Evolutionary conservation across 1,284 basidiomycete species (phyloP), one percentile per base, ranked within the genome.

Genomic region (Grifola frondosa): DNA sequence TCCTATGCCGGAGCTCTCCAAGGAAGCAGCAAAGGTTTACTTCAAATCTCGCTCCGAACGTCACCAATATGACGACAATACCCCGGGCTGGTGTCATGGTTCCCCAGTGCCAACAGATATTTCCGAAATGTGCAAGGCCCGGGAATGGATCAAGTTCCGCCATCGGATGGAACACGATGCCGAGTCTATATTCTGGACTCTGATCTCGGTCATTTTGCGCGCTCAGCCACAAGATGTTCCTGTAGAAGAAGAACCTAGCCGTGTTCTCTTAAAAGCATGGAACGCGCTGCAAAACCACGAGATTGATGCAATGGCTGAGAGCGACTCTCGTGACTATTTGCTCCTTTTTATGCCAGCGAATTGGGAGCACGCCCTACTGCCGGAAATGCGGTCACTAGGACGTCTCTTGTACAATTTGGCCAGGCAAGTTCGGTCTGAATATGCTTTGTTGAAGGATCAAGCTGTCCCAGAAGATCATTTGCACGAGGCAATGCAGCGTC

Each of bases 1-100:
- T 17, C 35, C 24, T 8, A 49, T 49, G 47, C 47, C 47, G 6
- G 15, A 30, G n/a, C 35, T 49, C 10, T n/a, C 24, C 13, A 30
- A n/a, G 1, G 13, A 36, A 19, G 47, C 47, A 7, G 24, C 24
- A 5, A 15, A 21, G 17, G 17, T 37, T 13, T 49, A 49, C 26
- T 16, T 41, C 11, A 8, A 8, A 26, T 19, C 38, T 3, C 42
- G 36, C 33, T 30, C 29, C 11, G n/a, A 23, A 4, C 42, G 42
- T 28, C 31, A 46, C 15, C 3, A n/a, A 4, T 46, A 40, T 26
- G 16, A 19, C 12, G 44, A 46, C 25, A n/a, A n/a, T n/a, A 21
- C 17, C 15, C 15, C 21, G 5, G 20, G 11, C 11, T n/a, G n/a
- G n/a, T n/a, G n/a, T n/a, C n/a, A n/a, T n/a, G n/a, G n/a, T n/a